Evolutionary conservation across 306 rosid species (phyloP).

Genomic region (Sechiopsis laciniata): DNA sequence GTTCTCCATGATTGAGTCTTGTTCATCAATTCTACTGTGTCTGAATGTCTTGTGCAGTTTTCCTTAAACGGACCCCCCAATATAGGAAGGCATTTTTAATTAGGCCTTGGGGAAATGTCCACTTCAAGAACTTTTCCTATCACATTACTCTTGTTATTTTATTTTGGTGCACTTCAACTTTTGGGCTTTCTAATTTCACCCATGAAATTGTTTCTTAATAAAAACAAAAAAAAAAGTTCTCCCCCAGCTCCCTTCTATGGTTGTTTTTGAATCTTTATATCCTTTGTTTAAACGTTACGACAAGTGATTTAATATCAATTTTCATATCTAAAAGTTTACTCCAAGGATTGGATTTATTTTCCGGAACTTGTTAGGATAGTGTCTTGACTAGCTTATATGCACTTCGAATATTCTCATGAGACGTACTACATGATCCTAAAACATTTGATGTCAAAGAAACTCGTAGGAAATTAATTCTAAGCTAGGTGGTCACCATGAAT

Average conservation of each 20-base stretch:
- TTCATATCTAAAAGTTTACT: neutral
- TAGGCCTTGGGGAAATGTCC: neutral
- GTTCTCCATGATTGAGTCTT: neutral
- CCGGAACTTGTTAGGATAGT: neutral
- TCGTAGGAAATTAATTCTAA: too few species aligned
- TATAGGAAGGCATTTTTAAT: conserved; percentile 2
- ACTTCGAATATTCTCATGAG: too few species aligned
- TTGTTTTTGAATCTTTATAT: neutral
- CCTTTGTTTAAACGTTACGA: neutral
- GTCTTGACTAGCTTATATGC: too few species aligned
- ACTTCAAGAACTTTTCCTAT: neutral
- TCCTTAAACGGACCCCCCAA: too few species aligned
- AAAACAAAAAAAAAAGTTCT: too few species aligned
- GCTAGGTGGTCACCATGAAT: too few species aligned
- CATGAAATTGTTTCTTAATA: too few species aligned
- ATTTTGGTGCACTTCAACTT: neutral
- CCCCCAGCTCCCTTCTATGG: neutral
- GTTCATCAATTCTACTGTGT: neutral
- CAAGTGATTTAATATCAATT: neutral
- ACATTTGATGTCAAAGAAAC: too few species aligned
- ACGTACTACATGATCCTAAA: too few species aligned
- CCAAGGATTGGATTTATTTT: neutral
- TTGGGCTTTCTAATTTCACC: too few species aligned
- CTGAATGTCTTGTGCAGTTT: neutral
- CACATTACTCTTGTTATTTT: neutral